Base-by-base conservation (phyloP, 75 land plant genomes). In the Chamaecyparis obtusa region DNA sequence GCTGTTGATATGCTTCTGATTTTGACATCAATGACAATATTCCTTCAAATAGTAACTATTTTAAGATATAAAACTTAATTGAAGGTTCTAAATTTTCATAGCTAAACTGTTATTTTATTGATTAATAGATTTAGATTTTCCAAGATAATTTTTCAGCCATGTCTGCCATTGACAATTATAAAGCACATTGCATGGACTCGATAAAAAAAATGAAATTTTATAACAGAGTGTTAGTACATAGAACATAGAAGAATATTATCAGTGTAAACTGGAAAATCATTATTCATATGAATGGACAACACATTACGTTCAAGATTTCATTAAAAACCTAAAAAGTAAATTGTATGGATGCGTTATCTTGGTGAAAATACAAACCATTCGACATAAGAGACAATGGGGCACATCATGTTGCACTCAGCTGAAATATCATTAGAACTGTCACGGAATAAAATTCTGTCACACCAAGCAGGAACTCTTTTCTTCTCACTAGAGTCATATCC, bases 401-500 rank as follows among this genome's bases (percentile, higher is more conserved):
- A 93, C 36, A 90, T 90, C 56, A 93, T 88, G n/a, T 90, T 88
- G 92, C 95, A 90, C 41, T 90, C 92, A 80, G 93, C 84, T 57
- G 48, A 74, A 48, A 78, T 83, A 76, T 88, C 80, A 49, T 96
- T 93, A 86, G 94, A 94, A 87, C 92, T 98, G 89, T 98, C 99
- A 69, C 97, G 98, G 87, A 93, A 98, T 51, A 98, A 33, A 56
- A 98, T 91, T 84, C 99, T 90, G 87, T 98, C 99, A 91, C 99
- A 98, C 94, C 96, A 98, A 36, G 99, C 99, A 72, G 99, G 99
- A 78, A 98, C 87, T 35, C 99, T 91, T 87, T 91, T 98, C 87
- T 98, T 98, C 86, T 98, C 99, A 88, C 99, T 92, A 30, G 98
- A 93, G 90, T 98, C 98, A 89, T 98, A 98, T 19, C 93, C 99